Evolutionary conservation across 495 filamentous ascomycete genomes (phyloP), one percentile per base, ranked within the genome.

Genomic region (Podospora comata): DNA sequence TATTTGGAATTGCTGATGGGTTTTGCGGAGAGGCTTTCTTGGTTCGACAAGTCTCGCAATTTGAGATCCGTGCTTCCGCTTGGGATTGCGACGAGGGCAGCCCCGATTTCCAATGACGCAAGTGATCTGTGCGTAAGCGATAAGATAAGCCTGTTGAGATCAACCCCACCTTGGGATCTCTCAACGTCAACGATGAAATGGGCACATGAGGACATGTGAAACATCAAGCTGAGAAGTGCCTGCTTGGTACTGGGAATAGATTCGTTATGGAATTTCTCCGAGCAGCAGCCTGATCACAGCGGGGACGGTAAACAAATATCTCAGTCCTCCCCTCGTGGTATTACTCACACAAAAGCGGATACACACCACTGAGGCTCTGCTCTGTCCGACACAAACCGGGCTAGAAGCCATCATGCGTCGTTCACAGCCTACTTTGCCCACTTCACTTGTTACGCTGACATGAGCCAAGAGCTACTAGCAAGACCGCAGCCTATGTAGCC

Each of bases 31-130:
- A 32, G 30, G 30, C 30, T 48, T 16, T 48, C 39, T 48, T 48
- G 1, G 13, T 18, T 48, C 7, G 30, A 32, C 30, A 32, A 32
- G 30, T 32, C 30, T 7, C 4, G 55, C 55, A 32, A 67, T 64
- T 66, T 62, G 60, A 64, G 58, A 68, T 68, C 63, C 61, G 63
- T 59, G 48, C 68, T 71, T 53, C 64, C 64, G 5, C 6, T 67
- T 54, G 70, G 64, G 39, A 62, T 58, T 5, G 6, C 4, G 54
- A 20, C 54, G 23, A 7, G 11, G 23, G n/a, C 60, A 2, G 3
- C 23, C 39, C 23, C 20, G 30, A 67, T 23, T 5, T 15, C 23
- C 61, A 58, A 71, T 69, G 71, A 68, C 71, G 68, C 68, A 69
- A 62, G 26, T 70, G 68, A 65, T 19, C 65, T 59, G 64, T 68